phyloP scores from a whole-genome alignment of 129 eudicot genomes.

The Pseudognaphalium luteoalbum region DNA sequence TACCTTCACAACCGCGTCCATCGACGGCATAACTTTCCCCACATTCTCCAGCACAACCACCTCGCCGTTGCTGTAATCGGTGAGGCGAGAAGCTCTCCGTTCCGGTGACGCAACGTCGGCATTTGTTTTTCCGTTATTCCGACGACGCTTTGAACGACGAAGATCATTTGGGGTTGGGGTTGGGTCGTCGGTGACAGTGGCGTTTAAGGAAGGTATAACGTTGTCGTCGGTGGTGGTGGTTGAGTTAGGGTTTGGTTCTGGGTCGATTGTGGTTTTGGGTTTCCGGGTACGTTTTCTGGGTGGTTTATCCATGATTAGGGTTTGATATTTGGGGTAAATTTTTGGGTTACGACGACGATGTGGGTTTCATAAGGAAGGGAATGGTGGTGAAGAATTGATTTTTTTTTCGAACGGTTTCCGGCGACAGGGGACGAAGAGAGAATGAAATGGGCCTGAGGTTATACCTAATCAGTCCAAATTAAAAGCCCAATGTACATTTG shows the following conservation, averaged over 20 bases:
- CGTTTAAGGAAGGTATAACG: slow-evolving; percentile 20
- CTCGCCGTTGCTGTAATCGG: slow-evolving; percentile 31
- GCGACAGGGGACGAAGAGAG: no score
- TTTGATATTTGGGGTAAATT: background rate
- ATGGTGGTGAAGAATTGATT: slow-evolving; percentile 15
- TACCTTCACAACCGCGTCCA: slow-evolving; percentile 65
- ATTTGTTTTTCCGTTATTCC: slow-evolving; percentile 26
- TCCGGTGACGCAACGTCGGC: slow-evolving; percentile 38
- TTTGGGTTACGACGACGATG: background rate
- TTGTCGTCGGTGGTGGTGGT: slow-evolving; percentile 18
- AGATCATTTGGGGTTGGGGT: slow-evolving; percentile 30
- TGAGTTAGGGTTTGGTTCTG: slow-evolving; percentile 38
- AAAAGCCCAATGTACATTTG: no score
- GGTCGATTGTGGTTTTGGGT: slow-evolving; percentile 22
- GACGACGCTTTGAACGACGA: slow-evolving; percentile 37
- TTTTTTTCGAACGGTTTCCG: background rate
- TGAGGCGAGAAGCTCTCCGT: slow-evolving; percentile 30
- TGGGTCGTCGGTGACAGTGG: background rate
- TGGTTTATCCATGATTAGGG: slow-evolving; percentile 38
- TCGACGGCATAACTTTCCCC: slow-evolving; percentile 47
- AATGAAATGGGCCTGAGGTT: no score
- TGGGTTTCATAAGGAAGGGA: background rate
- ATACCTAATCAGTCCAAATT: no score
- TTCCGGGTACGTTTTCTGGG: slow-evolving; percentile 44
- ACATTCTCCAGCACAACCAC: slow-evolving; percentile 32